A percentile compares a stretch with the other conserved stretches of the same genome.
Conservation (phyloP, 139 green algal genomes). For the Asterochloris erici region DNA sequence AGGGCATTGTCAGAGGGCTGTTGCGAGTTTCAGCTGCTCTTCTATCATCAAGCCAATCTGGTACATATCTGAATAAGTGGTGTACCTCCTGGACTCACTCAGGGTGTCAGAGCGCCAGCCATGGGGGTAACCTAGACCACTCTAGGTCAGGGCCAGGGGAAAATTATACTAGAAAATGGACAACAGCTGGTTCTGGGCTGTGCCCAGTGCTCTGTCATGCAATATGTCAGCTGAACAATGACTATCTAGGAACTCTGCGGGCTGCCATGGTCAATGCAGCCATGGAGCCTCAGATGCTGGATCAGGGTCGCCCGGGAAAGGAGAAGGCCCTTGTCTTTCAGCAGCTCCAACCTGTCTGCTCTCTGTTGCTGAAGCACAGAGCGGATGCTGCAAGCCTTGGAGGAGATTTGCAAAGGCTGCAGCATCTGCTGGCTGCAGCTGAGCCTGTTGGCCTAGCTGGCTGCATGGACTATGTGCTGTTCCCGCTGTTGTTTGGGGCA, state of each 20-base stretch:
- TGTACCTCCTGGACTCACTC: neutral
- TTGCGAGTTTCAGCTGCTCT: neutral
- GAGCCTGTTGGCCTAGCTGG: slow-evolving; percentile 30
- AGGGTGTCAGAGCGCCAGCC: neutral
- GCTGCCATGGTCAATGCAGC: too few relatives aligned
- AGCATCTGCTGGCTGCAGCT: slow-evolving; percentile 10
- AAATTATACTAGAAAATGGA: too few relatives aligned
- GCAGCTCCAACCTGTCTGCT: slow-evolving; percentile 55
- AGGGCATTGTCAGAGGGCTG: neutral
- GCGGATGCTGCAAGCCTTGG: slow-evolving; percentile 23
- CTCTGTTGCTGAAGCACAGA: slow-evolving; percentile 49
- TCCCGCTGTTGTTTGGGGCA: slow-evolving; percentile 61
- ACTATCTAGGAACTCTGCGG: too few relatives aligned
- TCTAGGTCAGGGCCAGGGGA: too few relatives aligned
- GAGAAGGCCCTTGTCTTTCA: slow-evolving; percentile 31
- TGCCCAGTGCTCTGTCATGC: too few relatives aligned
- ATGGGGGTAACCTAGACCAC: too few relatives aligned
- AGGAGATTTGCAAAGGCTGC: slow-evolving; percentile 22
- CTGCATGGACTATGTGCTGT: slow-evolving; percentile 69
- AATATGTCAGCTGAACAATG: too few relatives aligned
- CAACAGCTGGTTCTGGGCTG: too few relatives aligned
- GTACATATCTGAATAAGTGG: slow-evolving; percentile 6
- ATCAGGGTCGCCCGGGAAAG: too few relatives aligned
- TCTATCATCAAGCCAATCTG: slow-evolving; percentile 1
- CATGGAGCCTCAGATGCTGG: too few relatives aligned